Conservation (phyloP, 805 yeast genomes). For the Scheffersomyces spartinae region DNA sequence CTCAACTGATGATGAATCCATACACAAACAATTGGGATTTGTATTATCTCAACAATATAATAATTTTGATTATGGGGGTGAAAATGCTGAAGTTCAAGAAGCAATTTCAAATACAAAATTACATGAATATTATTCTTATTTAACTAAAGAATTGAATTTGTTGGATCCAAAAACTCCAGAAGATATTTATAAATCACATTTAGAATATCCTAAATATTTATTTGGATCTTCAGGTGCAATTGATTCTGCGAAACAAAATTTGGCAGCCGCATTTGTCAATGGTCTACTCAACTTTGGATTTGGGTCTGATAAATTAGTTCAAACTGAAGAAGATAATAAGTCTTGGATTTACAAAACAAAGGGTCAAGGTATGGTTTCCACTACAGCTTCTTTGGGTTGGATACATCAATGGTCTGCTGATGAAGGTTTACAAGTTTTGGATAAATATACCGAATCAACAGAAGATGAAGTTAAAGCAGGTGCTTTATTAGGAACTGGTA, state of each 20-base stretch:
- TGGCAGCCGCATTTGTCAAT: constrained; percentile 91
- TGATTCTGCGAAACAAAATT: constrained; percentile 90
- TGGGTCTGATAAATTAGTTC: constrained; percentile 71
- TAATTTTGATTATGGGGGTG: constrained; percentile 53
- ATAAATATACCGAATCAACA: constrained; percentile 75
- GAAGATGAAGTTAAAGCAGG: constrained; percentile 92
- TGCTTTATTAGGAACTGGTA: constrained; percentile 90
- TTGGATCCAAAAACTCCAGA: constrained; percentile 89
- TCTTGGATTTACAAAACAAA: constrained; percentile 89
- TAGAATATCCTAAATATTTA: constrained; percentile 59
- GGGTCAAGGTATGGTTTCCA: constrained; percentile 81
- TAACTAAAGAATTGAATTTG: constrained; percentile 79
- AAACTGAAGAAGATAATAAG: constrained; percentile 58
- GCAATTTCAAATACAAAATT: constrained; percentile 71
- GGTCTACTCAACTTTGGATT: constrained; percentile 87
- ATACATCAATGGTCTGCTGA: constrained; percentile 84
- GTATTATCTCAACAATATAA: constrained; percentile 81
- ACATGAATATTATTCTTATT: constrained; percentile 67
- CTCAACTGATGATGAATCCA: constrained; percentile 59
- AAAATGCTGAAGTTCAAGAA: constrained; percentile 64
- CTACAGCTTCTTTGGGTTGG: constrained; percentile 87
- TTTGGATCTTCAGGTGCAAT: constrained; percentile 42
- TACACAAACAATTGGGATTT: constrained; percentile 86
- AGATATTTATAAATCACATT: constrained; percentile 84
- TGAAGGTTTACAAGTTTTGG: constrained; percentile 83